A percentile compares a stretch with the other conserved stretches of the same genome.
phyloP scores from a whole-genome alignment of 345 rosid species.

The Xanthoceras sorbifolium region DNA sequence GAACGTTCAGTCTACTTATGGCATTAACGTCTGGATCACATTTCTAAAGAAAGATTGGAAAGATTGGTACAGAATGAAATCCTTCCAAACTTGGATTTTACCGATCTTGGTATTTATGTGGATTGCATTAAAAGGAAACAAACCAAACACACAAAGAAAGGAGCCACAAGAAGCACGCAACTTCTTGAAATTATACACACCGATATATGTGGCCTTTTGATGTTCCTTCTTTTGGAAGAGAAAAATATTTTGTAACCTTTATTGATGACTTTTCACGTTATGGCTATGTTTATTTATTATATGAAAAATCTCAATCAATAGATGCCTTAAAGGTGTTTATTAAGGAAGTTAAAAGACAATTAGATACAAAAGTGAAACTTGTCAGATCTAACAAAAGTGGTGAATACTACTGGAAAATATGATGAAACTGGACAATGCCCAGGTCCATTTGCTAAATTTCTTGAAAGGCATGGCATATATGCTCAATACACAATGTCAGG shows the following conservation, averaged over 20 bases:
- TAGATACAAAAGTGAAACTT: slow-evolving; percentile 24
- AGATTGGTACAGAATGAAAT: slow-evolving; percentile 5
- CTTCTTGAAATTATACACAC: slow-evolving; percentile 17
- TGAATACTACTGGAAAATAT: too few relatives aligned
- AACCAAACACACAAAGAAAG: not conserved
- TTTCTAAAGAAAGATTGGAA: slow-evolving; percentile 15
- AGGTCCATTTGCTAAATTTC: not conserved
- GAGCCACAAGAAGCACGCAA: not conserved
- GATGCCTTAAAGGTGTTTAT: slow-evolving; percentile 14
- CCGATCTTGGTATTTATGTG: not conserved
- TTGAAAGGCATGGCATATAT: too few relatives aligned
- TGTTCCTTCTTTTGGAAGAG: not conserved
- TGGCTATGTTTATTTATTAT: slow-evolving; percentile 16
- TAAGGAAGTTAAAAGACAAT: slow-evolving; percentile 15
- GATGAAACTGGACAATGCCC: not conserved
- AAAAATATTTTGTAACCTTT: slow-evolving; percentile 12
- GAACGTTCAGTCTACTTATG: not conserved
- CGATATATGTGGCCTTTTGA: slow-evolving; percentile 11
- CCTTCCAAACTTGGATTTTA: slow-evolving; percentile 8
- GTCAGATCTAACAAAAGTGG: not conserved
- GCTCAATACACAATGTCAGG: not conserved
- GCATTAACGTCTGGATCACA: slow-evolving; percentile 10
- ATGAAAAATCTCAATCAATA: slow-evolving; percentile 16
- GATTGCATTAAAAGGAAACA: not conserved
- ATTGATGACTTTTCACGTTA: slow-evolving; percentile 25